phyloP scores from a whole-genome alignment of 1,284 basidiomycete genomes.

The Inonotus obliquus region DNA sequence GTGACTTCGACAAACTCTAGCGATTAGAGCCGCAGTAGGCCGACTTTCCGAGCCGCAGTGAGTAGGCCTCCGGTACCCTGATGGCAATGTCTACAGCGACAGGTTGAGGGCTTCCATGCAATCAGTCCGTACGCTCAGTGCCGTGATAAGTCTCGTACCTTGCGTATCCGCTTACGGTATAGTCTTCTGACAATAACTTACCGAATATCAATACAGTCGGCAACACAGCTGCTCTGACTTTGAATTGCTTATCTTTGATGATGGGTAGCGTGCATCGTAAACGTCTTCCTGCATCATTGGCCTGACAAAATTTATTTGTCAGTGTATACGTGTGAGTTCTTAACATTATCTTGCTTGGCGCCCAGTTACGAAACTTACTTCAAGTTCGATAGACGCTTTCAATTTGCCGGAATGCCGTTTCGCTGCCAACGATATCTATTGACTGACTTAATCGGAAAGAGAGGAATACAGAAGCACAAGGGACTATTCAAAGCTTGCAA shows the following conservation, averaged over 20 bases:
- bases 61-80: background rate
- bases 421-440: background rate
- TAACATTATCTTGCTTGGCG: too few species aligned
- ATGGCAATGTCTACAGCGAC: background rate
- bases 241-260: background rate
- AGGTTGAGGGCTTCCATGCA: background rate
- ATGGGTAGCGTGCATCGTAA: background rate
- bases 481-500: background rate
- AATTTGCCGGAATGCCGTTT: background rate
- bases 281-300: background rate
- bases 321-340: background rate
- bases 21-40: background rate
- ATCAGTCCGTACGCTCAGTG: background rate
- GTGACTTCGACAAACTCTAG: background rate
- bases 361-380: background rate
- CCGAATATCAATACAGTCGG: background rate
- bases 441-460: background rate
- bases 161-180: background rate
- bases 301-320: background rate
- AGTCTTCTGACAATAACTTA: background rate
- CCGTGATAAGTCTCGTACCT: background rate
- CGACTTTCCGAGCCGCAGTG: background rate
- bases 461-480: background rate
- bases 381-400: background rate
- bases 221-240: background rate